phyloP scores from a whole-genome alignment of 345 rosid genomes.

The Populus tremula region DNA sequence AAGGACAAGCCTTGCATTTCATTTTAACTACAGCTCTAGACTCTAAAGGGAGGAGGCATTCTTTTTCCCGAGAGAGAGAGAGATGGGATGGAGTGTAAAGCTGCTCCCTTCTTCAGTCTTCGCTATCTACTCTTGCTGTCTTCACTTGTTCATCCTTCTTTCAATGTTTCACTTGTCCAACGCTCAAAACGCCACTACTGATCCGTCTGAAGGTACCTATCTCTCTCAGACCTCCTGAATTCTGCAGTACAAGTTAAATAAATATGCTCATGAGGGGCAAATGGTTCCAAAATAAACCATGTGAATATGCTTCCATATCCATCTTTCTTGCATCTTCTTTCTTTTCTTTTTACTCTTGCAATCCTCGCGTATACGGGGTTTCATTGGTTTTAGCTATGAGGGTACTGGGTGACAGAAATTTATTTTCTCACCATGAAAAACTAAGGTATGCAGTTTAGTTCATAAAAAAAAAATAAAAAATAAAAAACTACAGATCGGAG shows the following conservation, averaged over 20 bases:
- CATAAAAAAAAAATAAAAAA: neutral
- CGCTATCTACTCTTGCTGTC: neutral
- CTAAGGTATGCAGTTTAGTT: no score
- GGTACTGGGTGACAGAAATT: neutral
- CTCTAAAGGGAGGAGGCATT: neutral
- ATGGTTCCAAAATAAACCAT: neutral
- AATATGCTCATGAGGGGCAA: neutral
- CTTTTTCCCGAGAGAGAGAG: neutral
- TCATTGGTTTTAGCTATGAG: neutral
- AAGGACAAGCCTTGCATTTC: neutral
- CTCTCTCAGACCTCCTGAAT: neutral
- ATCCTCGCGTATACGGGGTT: neutral
- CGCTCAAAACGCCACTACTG: slow-evolving; percentile 20
- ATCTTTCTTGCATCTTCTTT: neutral
- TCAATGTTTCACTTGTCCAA: neutral
- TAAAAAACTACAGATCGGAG: neutral
- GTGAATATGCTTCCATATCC: neutral
- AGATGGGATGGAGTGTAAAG: neutral
- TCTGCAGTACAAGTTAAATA: no score
- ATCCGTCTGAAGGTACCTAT: slow-evolving; percentile 25
- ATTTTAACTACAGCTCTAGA: no score
- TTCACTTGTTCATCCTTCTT: neutral
- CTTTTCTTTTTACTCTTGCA: neutral
- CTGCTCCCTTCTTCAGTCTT: neutral
- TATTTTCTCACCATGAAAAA: no score